A percentile compares a stretch with the other conserved stretches of the same genome.
Evolutionary conservation across 768 basidiomycete species (phyloP).

Genomic region (Holtermannia corniformis): DNA sequence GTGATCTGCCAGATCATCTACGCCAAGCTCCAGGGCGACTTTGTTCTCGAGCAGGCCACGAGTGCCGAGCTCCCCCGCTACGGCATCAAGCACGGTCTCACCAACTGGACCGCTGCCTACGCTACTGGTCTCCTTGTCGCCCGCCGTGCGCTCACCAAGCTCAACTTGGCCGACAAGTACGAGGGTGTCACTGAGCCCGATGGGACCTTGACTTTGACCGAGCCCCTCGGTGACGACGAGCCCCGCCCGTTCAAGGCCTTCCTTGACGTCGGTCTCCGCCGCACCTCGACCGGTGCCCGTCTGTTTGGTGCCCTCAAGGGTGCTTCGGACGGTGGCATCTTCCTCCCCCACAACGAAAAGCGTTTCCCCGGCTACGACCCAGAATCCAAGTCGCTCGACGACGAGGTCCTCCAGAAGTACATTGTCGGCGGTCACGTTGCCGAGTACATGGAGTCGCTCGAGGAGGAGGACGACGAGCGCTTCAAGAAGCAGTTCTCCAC

Average conservation of each 20-base stretch:
- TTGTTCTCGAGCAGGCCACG: constrained; percentile 75
- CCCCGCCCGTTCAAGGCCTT: constrained; percentile 98
- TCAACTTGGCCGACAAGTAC: constrained; percentile 96
- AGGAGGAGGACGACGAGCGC: constrained; percentile 99
- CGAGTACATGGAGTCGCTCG: constrained; percentile 98
- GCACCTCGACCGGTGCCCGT: constrained; percentile 94
- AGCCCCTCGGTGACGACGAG: constrained; percentile 80
- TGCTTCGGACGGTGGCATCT: constrained; percentile 93
- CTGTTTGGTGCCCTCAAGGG: constrained; percentile 99
- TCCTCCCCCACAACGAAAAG: constrained; percentile 93
- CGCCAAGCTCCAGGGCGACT: constrained; percentile 94
- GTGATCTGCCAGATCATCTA: constrained; percentile 85
- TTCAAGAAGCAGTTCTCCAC: constrained; percentile 96
- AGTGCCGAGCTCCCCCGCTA: constrained; percentile 89
- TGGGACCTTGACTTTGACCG: constrained; percentile 72
- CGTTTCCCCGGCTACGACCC: constrained; percentile 97
- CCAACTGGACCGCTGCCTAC: constrained; percentile 98
- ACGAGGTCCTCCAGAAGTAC: constrained; percentile 93
- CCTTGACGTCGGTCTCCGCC: constrained; percentile 96
- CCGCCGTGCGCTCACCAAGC: constrained; percentile 86
- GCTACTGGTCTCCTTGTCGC: constrained; percentile 93
- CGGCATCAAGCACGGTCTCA: constrained; percentile 95
- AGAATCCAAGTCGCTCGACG: constrained; percentile 83
- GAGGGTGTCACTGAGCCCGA: constrained; percentile 87
- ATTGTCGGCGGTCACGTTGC: constrained; percentile 95